Percentiles rank a stretch among this genome's conserved stretches.
phyloP scores from a whole-genome alignment of 1,139 yeast species.

The Candida labiduridarum region DNA sequence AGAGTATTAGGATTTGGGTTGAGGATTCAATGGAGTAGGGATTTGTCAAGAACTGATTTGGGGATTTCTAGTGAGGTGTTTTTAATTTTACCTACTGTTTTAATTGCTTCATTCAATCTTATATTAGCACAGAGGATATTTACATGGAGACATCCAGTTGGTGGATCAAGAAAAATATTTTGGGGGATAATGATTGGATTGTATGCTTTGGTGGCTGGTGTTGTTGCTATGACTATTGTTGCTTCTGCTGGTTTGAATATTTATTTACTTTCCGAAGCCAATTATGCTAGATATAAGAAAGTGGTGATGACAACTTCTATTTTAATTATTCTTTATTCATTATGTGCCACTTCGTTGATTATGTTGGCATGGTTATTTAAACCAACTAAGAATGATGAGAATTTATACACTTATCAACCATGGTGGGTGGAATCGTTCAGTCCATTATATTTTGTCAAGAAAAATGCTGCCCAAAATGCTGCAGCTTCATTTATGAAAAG shows the following conservation, averaged over 20 bases:
- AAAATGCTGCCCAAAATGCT: slow-evolving; percentile 51
- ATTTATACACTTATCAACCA: slow-evolving; percentile 67
- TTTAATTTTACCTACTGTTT: slow-evolving; percentile 56
- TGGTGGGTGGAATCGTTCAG: slow-evolving; percentile 75
- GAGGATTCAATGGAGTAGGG: slow-evolving; percentile 60
- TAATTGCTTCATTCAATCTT: slow-evolving; percentile 60
- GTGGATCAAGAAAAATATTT: slow-evolving; percentile 60
- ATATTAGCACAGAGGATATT: slow-evolving; percentile 75
- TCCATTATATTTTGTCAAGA: slow-evolving; percentile 56
- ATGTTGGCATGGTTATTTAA: slow-evolving; percentile 54
- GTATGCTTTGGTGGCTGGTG: slow-evolving; percentile 57
- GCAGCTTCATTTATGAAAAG: slow-evolving; percentile 53
- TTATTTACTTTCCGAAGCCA: slow-evolving; percentile 50
- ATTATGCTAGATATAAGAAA: slow-evolving; percentile 53
- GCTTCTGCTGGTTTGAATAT: slow-evolving; percentile 69
- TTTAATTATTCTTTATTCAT: slow-evolving; percentile 59
- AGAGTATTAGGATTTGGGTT: slow-evolving; percentile 63
- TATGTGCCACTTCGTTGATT: slow-evolving; percentile 54
- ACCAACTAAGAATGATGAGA: slow-evolving; percentile 58
- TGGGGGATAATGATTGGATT: slow-evolving; percentile 55
- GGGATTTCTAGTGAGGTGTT: slow-evolving; percentile 68
- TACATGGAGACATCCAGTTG: slow-evolving; percentile 82
- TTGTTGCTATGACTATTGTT: slow-evolving; percentile 67
- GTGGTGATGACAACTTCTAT: slow-evolving; percentile 63
- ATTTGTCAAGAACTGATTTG: slow-evolving; percentile 43